Percentiles rank a stretch among this genome's conserved stretches.
phyloP scores from a whole-genome alignment of 1,284 basidiomycete species.

The Trametes pubescens region DNA sequence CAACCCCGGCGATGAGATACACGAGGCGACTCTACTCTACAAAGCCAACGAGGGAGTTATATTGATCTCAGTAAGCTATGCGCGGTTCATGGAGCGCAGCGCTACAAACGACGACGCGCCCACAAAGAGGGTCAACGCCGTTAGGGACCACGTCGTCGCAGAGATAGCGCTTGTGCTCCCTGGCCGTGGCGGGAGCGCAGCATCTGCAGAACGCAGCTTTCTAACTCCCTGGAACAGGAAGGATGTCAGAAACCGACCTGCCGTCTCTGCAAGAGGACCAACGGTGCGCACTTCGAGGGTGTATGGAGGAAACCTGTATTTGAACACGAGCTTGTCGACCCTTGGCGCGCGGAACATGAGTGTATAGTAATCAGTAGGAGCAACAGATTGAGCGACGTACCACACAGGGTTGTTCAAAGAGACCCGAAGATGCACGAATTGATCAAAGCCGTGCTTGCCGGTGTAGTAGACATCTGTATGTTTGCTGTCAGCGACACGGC shows the following conservation, averaged over 20 bases:
- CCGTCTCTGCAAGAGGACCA: too few species aligned
- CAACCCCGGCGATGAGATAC: too few species aligned
- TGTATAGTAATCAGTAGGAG: neutral
- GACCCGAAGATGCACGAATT: slow-evolving; percentile 73
- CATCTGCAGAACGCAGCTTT: slow-evolving; percentile 4
- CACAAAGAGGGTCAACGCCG: neutral
- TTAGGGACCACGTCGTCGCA: neutral
- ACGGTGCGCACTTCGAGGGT: slow-evolving; percentile 29
- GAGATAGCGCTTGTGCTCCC: neutral
- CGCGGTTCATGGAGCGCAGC: neutral
- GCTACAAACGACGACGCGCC: slow-evolving; percentile 6
- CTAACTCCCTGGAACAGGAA: neutral
- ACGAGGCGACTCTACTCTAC: too few species aligned
- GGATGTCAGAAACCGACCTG: neutral
- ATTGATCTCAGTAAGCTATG: neutral
- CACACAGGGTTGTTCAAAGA: slow-evolving; percentile 69
- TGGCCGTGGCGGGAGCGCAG: slow-evolving; percentile 9
- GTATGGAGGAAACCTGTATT: slow-evolving; percentile 72
- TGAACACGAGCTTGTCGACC: slow-evolving; percentile 59
- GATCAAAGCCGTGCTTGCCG: slow-evolving; percentile 71
- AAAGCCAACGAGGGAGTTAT: too few species aligned
- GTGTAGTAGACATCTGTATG: slow-evolving; percentile 65
- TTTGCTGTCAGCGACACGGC: neutral
- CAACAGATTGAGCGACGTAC: slow-evolving; percentile 42
- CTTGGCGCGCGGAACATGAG: slow-evolving; percentile 43